Conservation (phyloP, 768 basidiomycete genomes). For the Xerocomellus dryophilus region DNA sequence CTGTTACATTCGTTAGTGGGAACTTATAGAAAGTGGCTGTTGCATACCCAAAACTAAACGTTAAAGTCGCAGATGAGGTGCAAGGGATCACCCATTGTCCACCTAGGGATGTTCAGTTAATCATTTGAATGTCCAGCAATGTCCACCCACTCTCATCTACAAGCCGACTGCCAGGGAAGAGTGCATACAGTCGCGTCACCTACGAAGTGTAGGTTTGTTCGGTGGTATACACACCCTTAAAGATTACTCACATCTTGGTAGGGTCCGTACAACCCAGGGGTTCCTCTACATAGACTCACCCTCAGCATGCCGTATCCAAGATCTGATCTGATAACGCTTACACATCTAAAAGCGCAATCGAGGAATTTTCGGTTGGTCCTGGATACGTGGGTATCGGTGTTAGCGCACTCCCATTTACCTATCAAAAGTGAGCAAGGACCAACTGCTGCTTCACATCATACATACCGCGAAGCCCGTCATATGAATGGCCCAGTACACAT, state of each 20-base stretch:
- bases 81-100: constrained; percentile 82
- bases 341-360: constrained; percentile 74
- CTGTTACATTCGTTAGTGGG: constrained; percentile 13
- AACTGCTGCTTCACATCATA: not conserved
- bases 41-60: constrained; percentile 68
- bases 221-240: not conserved
- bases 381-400: constrained; percentile 65
- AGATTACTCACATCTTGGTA: constrained; percentile 61
- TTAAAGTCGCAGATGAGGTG: constrained; percentile 51
- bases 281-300: constrained; percentile 46
- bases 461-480: constrained; percentile 53
- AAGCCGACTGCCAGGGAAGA: constrained; percentile 61
- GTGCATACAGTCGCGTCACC: constrained; percentile 65
- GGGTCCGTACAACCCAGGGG: constrained; percentile 72
- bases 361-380: constrained; percentile 47
- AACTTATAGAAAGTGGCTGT: not conserved
- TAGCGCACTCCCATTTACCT: constrained; percentile 58
- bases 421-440: constrained; percentile 6
- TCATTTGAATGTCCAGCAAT: not conserved
- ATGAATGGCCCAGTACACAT: constrained; percentile 73
- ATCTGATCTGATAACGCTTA: constrained; percentile 35
- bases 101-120: constrained; percentile 25
- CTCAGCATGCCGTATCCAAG: constrained; percentile 1
- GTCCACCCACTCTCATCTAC: constrained; percentile 53
- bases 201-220: constrained; percentile 27